Evolutionary conservation across 305 asterid species (phyloP), one percentile per base, ranked within the genome.

Genomic region (Solanum hybrid): DNA sequence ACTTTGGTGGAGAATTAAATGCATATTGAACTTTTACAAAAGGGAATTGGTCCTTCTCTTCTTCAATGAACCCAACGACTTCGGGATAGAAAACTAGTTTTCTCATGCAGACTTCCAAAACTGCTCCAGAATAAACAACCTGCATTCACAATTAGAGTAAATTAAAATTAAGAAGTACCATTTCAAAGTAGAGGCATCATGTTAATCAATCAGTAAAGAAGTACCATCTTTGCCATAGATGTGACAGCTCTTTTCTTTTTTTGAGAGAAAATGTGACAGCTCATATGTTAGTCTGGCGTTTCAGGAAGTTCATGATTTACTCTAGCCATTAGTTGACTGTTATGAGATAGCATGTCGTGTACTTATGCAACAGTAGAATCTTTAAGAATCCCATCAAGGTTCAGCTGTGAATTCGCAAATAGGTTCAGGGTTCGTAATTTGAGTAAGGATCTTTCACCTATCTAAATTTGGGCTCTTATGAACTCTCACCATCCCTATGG

Each of bases 71-170:
- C 26, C 96, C 97, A 68, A 95, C 98, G 51, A 96, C 80, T 92
- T 97, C 98, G 6, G 99, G 98, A 93, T 96, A 97, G 90, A 97
- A 97, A 39, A 96, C 99, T 90, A 97, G 93, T 89, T 96, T 97
- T 94, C 99, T 95, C 99, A 96, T 97, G 96, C 99, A 97, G 87
- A 95, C 99, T 94, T 96, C 98, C 88, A 97, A 86, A 89, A 94
- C 92, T 32, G 96, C 98, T 38, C 98, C 97, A 86, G 98, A 93
- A 91, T 97, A 97, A 51, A 93, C 85, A 88, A 96, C 93, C 98
- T 96, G 94, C 91, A 93, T 45, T 45, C 57, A 84, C 83, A 87
- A 87, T 34, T 32, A 51, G 41, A 51, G 75, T 84, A 84, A 3
- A 51, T 45, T 31, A 34, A 79, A 79, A 20, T 79, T 79, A 34